Evolutionary conservation across 768 basidiomycete species (phyloP), one percentile per base, ranked within the genome.

Genomic region (Coprinopsis marcescibilis): DNA sequence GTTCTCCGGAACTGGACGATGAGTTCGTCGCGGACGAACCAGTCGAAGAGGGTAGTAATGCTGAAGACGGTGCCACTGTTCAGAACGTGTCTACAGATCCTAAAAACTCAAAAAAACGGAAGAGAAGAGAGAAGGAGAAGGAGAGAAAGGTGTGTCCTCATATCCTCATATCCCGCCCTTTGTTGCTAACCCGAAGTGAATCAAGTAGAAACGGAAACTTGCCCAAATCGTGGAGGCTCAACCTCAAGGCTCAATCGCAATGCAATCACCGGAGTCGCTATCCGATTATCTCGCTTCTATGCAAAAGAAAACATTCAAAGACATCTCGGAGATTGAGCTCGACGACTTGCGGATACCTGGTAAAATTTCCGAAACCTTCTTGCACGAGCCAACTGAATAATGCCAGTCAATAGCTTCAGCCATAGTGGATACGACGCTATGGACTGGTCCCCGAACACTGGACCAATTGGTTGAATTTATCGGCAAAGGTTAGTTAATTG

Each of bases 331-430:
- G 11, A 71, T 98, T 49, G 94, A 98, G 67, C 72, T 94, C 29
- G 76, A 78, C 11, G 92, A 95, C 55, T 68, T 84, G 36, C 71
- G 69, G 42, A 83, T 96, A 63, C 85, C 85, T 58, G 80, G 93
- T 90, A 60, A 53, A 80, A 52, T n/a, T 32, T 15, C 20, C 36
- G 15, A 14, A 4, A 23, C 38, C 36, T 23, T n/a, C 17, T 36
- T 3, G 15, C 12, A 37, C 43, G 23, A 38, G 30, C 48, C 37
- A 40, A 45, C 17, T 49, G 35, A 29, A 17, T 49, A 17, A 44
- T 21, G 34, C 25, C 30, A 30, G 26, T 59, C 78, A 77, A 69
- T 69, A 90, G 89, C 78, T 61, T 69, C 68, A 44, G 75, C 82
- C 48, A 82, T 95, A 57, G 70, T 73, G 57, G 88, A 93, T 62